phyloP scores from a whole-genome alignment of 2,329 filamentous ascomycete genomes.

The Ascochyta lentis region DNA sequence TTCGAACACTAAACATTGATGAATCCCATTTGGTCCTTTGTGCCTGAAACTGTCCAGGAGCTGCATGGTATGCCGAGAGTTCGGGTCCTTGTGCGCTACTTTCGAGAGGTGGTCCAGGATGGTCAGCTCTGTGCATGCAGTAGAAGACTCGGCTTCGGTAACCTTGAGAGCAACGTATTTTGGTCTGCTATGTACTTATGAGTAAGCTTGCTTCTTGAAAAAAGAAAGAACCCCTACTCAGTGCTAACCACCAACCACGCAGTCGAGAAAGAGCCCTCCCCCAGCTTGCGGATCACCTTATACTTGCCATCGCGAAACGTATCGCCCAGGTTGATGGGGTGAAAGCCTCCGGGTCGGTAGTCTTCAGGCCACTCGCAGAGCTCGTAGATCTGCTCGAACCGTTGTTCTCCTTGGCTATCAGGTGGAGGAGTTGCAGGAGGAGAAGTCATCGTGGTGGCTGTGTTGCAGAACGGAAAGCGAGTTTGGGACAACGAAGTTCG shows the following conservation, averaged over 20 bases:
- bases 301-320: conserved; percentile 5
- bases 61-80: background rate
- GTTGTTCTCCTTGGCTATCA: background rate
- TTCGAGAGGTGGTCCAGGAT: background rate
- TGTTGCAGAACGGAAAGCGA: background rate
- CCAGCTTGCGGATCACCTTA: conserved; percentile 11
- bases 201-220: background rate
- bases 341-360: background rate
- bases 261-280: conserved; percentile 5
- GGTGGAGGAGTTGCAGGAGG: background rate
- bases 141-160: background rate
- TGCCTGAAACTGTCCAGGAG: background rate
- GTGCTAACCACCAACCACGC: conserved; percentile 10
- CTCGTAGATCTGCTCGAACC: background rate
- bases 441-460: background rate
- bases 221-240: background rate
- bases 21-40: background rate
- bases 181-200: background rate
- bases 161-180: background rate
- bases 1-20: background rate
- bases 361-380: background rate
- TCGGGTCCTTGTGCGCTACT: background rate
- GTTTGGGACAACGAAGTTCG: background rate
- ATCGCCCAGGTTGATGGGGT: conserved; percentile 9
- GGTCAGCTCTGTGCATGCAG: background rate